phyloP scores from a whole-genome alignment of 176 grass and related monocot genomes.

The Pontederia crassipes region DNA sequence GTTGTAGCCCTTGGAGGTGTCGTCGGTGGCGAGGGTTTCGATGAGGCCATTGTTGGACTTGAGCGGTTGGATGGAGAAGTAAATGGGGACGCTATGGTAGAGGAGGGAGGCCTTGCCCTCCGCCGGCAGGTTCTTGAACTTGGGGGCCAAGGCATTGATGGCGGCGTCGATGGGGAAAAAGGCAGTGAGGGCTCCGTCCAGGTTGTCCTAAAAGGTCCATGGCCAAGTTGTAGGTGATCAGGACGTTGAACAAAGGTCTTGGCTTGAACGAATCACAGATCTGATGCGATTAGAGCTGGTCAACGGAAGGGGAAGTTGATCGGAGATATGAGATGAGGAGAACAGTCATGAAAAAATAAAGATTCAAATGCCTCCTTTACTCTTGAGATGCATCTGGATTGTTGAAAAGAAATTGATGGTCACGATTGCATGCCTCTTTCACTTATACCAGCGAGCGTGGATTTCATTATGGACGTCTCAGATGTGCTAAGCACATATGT shows the following conservation, averaged over 20 bases:
- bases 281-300: too few species aligned
- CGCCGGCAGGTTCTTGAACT: conserved; percentile 18
- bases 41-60: conserved; percentile 3
- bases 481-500: too few species aligned
- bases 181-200: conserved; percentile 9
- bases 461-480: too few species aligned
- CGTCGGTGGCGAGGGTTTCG: conserved; percentile 15
- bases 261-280: neutral
- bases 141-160: conserved; percentile 9
- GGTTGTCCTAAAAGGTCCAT: conserved; percentile 7
- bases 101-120: conserved; percentile 4
- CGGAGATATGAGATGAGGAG: too few species aligned
- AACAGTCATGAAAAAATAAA: too few species aligned
- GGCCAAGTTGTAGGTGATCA: neutral
- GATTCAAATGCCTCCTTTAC: too few species aligned
- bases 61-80: conserved; percentile 12
- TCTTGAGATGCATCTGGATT: too few species aligned
- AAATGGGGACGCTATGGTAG: conserved; percentile 8
- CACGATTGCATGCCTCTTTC: too few species aligned
- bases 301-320: too few species aligned
- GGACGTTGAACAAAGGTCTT: conserved; percentile 11
- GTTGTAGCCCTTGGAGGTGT: conserved; percentile 1
- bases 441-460: too few species aligned
- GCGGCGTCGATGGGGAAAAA: conserved; percentile 14
- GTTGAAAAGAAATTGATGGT: too few species aligned